Evolutionary conservation across 441 rosid genomes (phyloP).

Genomic region (Isatis lusitanica): DNA sequence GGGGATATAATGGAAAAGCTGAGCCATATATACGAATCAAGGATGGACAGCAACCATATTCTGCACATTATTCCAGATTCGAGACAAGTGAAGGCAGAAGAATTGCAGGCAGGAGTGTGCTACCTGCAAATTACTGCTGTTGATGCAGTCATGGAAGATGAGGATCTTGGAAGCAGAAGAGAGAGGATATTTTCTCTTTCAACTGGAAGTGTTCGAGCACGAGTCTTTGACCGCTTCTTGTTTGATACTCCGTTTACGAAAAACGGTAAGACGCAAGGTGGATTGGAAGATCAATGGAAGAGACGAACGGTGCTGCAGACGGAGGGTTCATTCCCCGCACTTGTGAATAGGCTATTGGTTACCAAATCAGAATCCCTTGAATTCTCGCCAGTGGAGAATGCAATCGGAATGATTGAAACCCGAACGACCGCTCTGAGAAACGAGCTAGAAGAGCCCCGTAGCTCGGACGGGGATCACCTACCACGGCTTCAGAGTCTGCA

Average conservation of each 20-base stretch:
- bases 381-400: constrained; percentile 98
- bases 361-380: constrained; percentile 94
- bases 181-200: constrained; percentile 96
- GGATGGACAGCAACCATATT: constrained; percentile 89
- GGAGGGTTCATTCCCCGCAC: constrained; percentile 97
- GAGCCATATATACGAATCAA: constrained; percentile 91
- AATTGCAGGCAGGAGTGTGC: constrained; percentile 92
- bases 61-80: constrained; percentile 94
- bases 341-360: constrained; percentile 87
- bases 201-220: constrained; percentile 90
- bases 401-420: constrained; percentile 99
- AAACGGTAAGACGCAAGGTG: constrained; percentile 99
- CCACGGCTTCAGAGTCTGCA: constrained; percentile 97
- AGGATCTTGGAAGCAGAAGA: constrained; percentile 96
- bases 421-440: constrained; percentile 90
- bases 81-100: constrained; percentile 95
- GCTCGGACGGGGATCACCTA: constrained; percentile 96
- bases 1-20: constrained; percentile 99
- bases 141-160: constrained; percentile 99
- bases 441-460: constrained; percentile 99
- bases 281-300: constrained; percentile 99
- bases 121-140: constrained; percentile 97
- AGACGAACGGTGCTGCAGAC: constrained; percentile 93
- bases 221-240: constrained; percentile 96
- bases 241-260: constrained; percentile 98